Conservation (phyloP, 1,284 basidiomycete genomes). For the Pseudozyma sp. region DNA sequence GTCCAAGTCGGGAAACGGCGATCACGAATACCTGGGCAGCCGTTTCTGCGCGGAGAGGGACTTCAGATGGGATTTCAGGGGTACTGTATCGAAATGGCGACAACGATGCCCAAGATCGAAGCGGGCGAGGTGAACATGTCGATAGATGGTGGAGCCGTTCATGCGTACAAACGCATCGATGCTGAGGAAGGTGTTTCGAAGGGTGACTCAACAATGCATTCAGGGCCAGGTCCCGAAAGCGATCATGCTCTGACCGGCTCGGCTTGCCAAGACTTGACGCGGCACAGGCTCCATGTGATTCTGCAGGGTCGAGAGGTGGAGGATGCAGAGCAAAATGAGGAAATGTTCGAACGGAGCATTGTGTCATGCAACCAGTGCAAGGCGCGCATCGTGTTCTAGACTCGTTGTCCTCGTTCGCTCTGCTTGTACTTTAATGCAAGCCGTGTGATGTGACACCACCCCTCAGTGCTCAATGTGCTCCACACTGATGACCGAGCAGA, state of each 20-base stretch:
- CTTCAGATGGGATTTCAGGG: constrained; percentile 44
- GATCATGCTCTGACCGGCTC: too few relatives aligned
- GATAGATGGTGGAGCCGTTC: too few relatives aligned
- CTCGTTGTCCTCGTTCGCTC: too few relatives aligned
- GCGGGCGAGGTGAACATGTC: background rate
- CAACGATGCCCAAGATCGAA: background rate
- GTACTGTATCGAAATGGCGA: constrained; percentile 26
- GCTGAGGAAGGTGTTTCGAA: too few relatives aligned
- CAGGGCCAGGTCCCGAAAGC: too few relatives aligned
- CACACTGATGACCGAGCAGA: too few relatives aligned
- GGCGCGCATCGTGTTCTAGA: constrained; percentile 26
- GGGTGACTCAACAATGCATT: too few relatives aligned
- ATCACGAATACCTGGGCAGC: constrained; percentile 13
- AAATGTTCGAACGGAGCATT: constrained; percentile 41
- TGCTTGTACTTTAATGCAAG: too few relatives aligned
- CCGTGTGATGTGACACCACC: too few relatives aligned
- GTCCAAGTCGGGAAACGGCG: constrained; percentile 31
- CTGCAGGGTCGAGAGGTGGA: constrained; percentile 31
- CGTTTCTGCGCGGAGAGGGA: constrained; percentile 30
- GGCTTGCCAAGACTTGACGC: background rate
- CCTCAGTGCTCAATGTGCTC: too few relatives aligned
- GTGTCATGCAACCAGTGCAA: constrained; percentile 41
- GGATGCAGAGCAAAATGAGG: constrained; percentile 23
- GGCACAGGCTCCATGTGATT: constrained; percentile 23
- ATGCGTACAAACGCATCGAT: too few relatives aligned